Evolutionary conservation across 805 yeast genomes (phyloP), one percentile per base, ranked within the genome.

Genomic region (Pichia eremophila): DNA sequence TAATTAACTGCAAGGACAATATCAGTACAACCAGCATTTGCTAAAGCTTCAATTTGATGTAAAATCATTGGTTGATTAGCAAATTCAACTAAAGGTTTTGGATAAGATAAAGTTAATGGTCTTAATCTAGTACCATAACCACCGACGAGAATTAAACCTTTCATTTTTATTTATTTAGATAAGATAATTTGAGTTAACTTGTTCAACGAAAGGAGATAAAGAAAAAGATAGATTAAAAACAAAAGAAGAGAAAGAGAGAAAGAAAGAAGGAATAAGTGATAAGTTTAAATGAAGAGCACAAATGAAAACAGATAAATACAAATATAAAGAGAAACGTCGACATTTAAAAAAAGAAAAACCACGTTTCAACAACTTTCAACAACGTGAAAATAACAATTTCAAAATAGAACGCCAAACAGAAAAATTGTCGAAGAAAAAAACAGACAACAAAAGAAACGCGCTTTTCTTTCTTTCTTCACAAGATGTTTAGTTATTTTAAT

Each of bases 61-160:
- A 88, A 76, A 62, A 93, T 93, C 99, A 93, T 93, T 64, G 99
- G 98, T 75, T 91, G 86, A 86, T 93, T 93, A 69, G 86, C 99
- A 64, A 93, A 93, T 74, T 91, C 98, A 56, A 90, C 97, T 70
- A 90, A 77, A 45, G 98, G 98, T 74, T 90, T 90, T 69, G 98
- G 98, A 56, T 83, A 78, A 50, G 97, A 88, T 61, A 90, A 75
- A 54, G 98, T 90, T 64, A 93, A 77, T 54, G 99, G 99, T 81
- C 99, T 90, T 76, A 93, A 85, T 77, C 99, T 93, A 65, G 99
- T 93, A 78, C 99, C 99, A 77, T 90, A 93, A 72, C 99, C 99
- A 67, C 99, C 99, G 62, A 91, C 98, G 69, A 91, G 83, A 78
- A 91, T 91, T 71, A 91, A 81, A 68, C 95, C 96, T 77, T 89